Evolutionary conservation across 805 yeast species (phyloP).

Genomic region (Schizosaccharomyces japonicus): DNA sequence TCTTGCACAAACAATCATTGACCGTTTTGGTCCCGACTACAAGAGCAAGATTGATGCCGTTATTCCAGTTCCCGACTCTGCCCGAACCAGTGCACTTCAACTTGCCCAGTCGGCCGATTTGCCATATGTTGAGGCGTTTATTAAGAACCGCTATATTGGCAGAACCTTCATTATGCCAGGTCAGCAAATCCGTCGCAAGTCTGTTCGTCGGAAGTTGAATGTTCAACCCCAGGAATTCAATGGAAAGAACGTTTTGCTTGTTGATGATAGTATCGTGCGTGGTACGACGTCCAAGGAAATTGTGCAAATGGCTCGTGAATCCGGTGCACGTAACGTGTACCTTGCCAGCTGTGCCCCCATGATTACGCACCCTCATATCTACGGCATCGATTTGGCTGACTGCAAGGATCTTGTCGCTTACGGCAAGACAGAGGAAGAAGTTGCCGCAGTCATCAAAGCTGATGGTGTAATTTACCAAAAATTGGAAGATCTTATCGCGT

Average conservation of each 20-base stretch:
- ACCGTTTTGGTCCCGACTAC: constrained; percentile 24
- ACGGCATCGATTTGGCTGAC: constrained; percentile 93
- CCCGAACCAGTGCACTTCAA: constrained; percentile 85
- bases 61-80: constrained; percentile 93
- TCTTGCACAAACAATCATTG: constrained; percentile 46
- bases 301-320: constrained; percentile 94
- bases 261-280: constrained; percentile 91
- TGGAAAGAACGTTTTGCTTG: constrained; percentile 63
- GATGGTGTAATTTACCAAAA: constrained; percentile 78
- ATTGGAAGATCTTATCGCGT: constrained; percentile 55
- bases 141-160: constrained; percentile 89
- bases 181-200: constrained; percentile 77
- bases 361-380: constrained; percentile 84
- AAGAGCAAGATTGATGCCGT: constrained; percentile 63
- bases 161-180: constrained; percentile 97
- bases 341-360: constrained; percentile 97
- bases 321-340: constrained; percentile 87
- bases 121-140: constrained; percentile 91
- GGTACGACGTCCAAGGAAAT: constrained; percentile 95
- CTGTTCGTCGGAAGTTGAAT: constrained; percentile 81
- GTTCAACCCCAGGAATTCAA: constrained; percentile 88
- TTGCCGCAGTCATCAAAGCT: constrained; percentile 62
- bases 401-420: constrained; percentile 82
- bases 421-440: constrained; percentile 46
- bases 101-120: constrained; percentile 59